phyloP scores from a whole-genome alignment of 148 eudicot genomes.

The Vaccinium myrtillus region DNA sequence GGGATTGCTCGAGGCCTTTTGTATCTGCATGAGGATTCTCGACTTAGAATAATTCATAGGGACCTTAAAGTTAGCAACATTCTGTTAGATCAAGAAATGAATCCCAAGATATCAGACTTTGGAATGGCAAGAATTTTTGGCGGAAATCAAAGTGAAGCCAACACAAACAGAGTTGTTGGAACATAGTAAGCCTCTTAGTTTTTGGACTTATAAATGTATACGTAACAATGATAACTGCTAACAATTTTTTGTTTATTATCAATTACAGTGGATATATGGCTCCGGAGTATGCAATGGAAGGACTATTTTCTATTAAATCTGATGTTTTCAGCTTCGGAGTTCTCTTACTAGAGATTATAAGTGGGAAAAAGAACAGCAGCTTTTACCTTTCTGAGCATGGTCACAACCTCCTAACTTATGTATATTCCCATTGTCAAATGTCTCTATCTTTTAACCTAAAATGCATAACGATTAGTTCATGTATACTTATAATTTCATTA shows the following conservation, averaged over 20 bases:
- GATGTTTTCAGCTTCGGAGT: slow-evolving; percentile 20
- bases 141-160: slow-evolving; percentile 13
- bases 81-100: not conserved
- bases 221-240: not conserved
- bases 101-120: slow-evolving; percentile 10
- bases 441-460: no score
- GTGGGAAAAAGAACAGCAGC: slow-evolving; percentile 9
- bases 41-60: slow-evolving; percentile 17
- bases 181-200: slow-evolving; percentile 12
- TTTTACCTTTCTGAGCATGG: slow-evolving; percentile 1
- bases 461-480: not conserved
- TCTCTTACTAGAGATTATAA: slow-evolving; percentile 12
- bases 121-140: slow-evolving; percentile 18
- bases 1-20: slow-evolving; percentile 11
- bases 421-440: no score
- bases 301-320: slow-evolving; percentile 15
- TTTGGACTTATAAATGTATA: not conserved
- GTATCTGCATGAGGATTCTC: slow-evolving; percentile 19
- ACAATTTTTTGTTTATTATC: not conserved
- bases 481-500: not conserved
- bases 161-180: slow-evolving; percentile 12
- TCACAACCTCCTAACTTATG: slow-evolving; percentile 3
- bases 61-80: slow-evolving; percentile 4
- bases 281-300: slow-evolving; percentile 15
- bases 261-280: slow-evolving; percentile 16